Evolutionary conservation across 306 rosid genomes (phyloP).

Genomic region (Pyrus communis): DNA sequence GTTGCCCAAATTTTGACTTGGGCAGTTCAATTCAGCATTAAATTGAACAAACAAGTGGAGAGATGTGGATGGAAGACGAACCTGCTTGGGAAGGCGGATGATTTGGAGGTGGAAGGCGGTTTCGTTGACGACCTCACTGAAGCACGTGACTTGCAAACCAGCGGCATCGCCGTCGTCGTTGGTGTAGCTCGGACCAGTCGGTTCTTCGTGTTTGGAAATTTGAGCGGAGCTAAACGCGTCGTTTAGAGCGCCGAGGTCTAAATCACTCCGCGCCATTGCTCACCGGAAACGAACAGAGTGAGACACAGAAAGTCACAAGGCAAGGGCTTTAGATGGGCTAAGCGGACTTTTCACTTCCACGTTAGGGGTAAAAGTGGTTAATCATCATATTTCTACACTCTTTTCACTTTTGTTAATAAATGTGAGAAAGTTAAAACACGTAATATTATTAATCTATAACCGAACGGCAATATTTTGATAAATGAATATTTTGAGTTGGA

Average conservation of each 20-base stretch:
- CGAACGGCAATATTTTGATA: too few relatives aligned
- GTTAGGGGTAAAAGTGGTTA: too few relatives aligned
- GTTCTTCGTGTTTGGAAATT: conserved; percentile 12
- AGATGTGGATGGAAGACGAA: background rate
- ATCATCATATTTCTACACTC: too few relatives aligned
- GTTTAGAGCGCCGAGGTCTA: conserved; percentile 11
- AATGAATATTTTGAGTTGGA: too few relatives aligned
- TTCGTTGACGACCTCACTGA: conserved; percentile 61
- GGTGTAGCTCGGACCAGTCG: background rate
- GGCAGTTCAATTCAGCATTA: background rate
- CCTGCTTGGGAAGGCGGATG: conserved; percentile 73
- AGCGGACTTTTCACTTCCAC: too few relatives aligned
- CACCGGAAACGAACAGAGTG: background rate
- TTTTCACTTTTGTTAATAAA: too few relatives aligned
- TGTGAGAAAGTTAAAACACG: too few relatives aligned
- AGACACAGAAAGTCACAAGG: background rate
- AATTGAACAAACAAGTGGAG: background rate
- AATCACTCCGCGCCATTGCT: background rate
- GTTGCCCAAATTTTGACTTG: background rate
- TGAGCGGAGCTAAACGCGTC: conserved; percentile 8
- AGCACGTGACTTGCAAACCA: conserved; percentile 46
- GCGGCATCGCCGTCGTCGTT: conserved; percentile 4
- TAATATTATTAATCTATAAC: too few relatives aligned
- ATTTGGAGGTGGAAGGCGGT: conserved; percentile 69
- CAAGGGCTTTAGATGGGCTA: background rate